Evolutionary conservation across 768 basidiomycete species (phyloP).

Genomic region (Butyriboletus loyo): DNA sequence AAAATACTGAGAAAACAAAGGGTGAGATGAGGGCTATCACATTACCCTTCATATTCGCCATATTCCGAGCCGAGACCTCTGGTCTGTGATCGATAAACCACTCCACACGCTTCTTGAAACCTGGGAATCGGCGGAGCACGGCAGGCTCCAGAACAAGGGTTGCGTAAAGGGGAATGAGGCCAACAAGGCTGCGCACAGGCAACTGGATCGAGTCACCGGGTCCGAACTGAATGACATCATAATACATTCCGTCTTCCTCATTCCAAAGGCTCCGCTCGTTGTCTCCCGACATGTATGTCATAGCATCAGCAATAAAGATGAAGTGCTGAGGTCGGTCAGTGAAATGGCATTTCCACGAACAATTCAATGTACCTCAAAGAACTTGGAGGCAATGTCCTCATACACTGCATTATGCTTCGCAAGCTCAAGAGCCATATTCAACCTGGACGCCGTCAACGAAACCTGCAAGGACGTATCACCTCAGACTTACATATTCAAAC

Average conservation of each 20-base stretch:
- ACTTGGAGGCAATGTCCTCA: constrained; percentile 99
- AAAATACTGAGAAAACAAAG: neutral
- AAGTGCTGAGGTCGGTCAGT: constrained; percentile 65
- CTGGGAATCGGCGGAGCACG: constrained; percentile 87
- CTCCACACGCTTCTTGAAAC: constrained; percentile 98
- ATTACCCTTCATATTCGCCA: constrained; percentile 92
- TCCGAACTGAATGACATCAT: constrained; percentile 92
- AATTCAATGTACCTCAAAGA: constrained; percentile 65
- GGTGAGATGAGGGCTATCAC: neutral
- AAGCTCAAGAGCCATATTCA: constrained; percentile 95
- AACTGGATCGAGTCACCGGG: constrained; percentile 82
- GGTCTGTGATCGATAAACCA: constrained; percentile 98
- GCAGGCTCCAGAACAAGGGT: constrained; percentile 91
- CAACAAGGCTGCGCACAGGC: constrained; percentile 91
- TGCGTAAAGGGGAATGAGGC: constrained; percentile 95
- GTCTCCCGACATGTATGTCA: constrained; percentile 87
- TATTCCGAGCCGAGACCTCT: constrained; percentile 83
- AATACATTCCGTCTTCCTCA: constrained; percentile 97
- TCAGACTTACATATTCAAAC: constrained; percentile 78
- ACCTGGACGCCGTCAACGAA: constrained; percentile 43
- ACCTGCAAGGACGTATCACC: neutral
- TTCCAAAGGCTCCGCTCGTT: constrained; percentile 87
- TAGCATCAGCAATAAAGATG: constrained; percentile 97
- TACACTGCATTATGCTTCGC: constrained; percentile 98
- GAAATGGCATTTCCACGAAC: constrained; percentile 1